Evolutionary conservation across 2,329 filamentous ascomycete genomes (phyloP).

Genomic region (Emericellopsis cladophorae): DNA sequence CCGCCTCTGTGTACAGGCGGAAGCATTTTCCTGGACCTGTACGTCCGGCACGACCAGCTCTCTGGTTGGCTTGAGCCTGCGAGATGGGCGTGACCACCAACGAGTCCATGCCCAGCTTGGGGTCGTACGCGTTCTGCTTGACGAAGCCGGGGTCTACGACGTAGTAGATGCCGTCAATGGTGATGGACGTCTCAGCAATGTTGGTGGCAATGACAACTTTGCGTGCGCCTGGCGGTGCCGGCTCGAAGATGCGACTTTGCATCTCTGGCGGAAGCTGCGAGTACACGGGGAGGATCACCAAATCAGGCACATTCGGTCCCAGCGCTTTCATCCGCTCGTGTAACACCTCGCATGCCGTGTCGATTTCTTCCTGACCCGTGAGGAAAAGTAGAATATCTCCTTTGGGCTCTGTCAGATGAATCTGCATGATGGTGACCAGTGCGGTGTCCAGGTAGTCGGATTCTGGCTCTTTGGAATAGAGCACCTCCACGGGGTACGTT

Average conservation of each 20-base stretch:
- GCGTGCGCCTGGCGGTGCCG: conserved; percentile 69
- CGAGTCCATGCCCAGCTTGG: conserved; percentile 95
- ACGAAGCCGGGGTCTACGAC: conserved; percentile 96
- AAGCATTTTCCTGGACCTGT: conserved; percentile 96
- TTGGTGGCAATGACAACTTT: conserved; percentile 98
- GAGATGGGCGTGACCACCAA: conserved; percentile 92
- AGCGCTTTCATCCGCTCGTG: conserved; percentile 94
- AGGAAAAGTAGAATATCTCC: conserved; percentile 96
- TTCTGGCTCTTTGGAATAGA: conserved; percentile 91
- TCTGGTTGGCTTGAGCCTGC: conserved; percentile 90
- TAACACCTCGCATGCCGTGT: conserved; percentile 84
- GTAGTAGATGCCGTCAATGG: conserved; percentile 95
- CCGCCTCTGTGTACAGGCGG: conserved; percentile 86
- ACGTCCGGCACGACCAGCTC: conserved; percentile 82
- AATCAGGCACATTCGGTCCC: conserved; percentile 78
- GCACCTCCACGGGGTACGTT: conserved; percentile 89
- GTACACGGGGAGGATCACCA: conserved; percentile 93
- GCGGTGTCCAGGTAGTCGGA: conserved; percentile 91
- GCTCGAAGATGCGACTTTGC: conserved; percentile 89
- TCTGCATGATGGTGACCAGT: conserved; percentile 95
- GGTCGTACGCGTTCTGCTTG: conserved; percentile 94
- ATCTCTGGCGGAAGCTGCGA: conserved; percentile 86
- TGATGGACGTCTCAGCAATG: conserved; percentile 95
- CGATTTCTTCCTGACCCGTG: conserved; percentile 96
- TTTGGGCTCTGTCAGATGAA: conserved; percentile 81